Evolutionary conservation across 352 stramenopile genomes (phyloP).

Genomic region (Blastocystis sp.): DNA sequence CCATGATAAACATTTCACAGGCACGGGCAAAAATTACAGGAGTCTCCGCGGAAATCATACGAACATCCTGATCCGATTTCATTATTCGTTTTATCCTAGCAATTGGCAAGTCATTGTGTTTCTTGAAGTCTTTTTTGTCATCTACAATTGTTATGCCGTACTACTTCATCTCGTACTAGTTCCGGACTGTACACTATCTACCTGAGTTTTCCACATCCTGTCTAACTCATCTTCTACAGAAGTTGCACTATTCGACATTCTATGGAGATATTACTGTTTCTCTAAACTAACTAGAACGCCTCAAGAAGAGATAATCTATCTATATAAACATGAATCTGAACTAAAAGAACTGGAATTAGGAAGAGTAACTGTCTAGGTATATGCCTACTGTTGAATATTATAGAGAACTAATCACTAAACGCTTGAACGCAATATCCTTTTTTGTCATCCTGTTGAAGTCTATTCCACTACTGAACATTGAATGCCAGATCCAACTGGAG

Average conservation of each 20-base stretch:
- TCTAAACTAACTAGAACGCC: too few relatives aligned
- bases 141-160: not conserved
- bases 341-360: not conserved
- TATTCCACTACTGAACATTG: too few relatives aligned
- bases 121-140: conserved; percentile 91
- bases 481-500: too few relatives aligned
- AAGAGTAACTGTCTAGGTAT: not conserved
- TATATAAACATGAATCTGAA: not conserved
- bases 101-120: conserved; percentile 96
- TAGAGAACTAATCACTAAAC: not conserved
- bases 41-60: conserved; percentile 96
- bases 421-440: too few relatives aligned
- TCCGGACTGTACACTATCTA: conserved; percentile 24
- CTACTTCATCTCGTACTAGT: not conserved
- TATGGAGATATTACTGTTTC: not conserved
- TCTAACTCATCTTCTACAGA: conserved; percentile 62
- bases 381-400: not conserved
- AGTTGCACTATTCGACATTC: conserved; percentile 35
- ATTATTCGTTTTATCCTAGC: conserved; percentile 98
- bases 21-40: conserved; percentile 98
- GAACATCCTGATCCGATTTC: conserved; percentile 95
- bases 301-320: not conserved
- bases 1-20: conserved; percentile 98
- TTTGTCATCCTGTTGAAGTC: too few relatives aligned
- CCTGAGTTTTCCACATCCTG: conserved; percentile 63